phyloP scores from a whole-genome alignment of 805 yeast genomes.

The Suhomyces prunicola region DNA sequence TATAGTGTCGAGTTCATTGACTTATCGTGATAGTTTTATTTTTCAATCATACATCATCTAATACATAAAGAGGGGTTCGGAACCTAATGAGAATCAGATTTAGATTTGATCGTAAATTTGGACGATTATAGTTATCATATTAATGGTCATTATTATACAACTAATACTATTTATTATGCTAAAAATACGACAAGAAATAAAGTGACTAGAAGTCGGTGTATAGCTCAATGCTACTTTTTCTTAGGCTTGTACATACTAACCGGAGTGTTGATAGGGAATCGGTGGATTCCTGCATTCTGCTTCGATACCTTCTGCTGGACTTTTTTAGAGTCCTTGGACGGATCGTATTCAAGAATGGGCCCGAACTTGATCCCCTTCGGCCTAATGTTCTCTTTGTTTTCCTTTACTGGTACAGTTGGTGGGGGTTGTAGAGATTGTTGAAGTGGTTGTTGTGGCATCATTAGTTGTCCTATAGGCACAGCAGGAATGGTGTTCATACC shows the following conservation, averaged over 20 bases:
- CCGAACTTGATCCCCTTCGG: constrained; percentile 35
- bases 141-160: too few relatives aligned
- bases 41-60: too few relatives aligned
- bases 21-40: too few relatives aligned
- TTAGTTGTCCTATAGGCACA: background rate
- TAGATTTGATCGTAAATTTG: too few relatives aligned
- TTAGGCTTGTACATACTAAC: constrained; percentile 36
- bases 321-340: constrained; percentile 27
- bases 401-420: constrained; percentile 7
- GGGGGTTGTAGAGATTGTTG: background rate
- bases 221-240: constrained; percentile 12
- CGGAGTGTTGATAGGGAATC: constrained; percentile 31
- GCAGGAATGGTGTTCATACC: background rate
- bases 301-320: constrained; percentile 14
- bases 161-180: background rate
- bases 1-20: too few relatives aligned
- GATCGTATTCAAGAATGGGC: constrained; percentile 41
- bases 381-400: constrained; percentile 19
- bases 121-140: too few relatives aligned
- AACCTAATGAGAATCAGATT: too few relatives aligned
- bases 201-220: background rate
- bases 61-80: too few relatives aligned
- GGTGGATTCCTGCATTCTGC: constrained; percentile 18
- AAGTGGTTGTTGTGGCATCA: constrained; percentile 1
- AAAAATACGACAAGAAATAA: background rate